These are phyloP conservation scores for Striga asiatica DNA, from an alignment of 257 asterid species.

Conservation along the genomic window DNA sequence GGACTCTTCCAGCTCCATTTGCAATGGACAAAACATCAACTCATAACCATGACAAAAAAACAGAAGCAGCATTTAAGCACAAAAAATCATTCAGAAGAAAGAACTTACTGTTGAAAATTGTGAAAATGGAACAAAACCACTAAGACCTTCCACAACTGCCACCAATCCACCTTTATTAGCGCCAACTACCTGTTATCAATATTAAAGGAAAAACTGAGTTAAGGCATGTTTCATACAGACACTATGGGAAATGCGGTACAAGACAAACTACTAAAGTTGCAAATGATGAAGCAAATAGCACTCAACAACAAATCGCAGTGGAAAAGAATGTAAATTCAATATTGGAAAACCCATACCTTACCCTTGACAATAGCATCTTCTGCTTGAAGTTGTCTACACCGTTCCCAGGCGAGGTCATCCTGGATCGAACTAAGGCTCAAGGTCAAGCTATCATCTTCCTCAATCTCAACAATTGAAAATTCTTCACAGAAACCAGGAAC, in stretches of 20 bases:
- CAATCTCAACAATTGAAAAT: conserved; percentile 60
- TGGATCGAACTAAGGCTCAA: conserved; percentile 79
- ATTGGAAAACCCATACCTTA: conserved; percentile 36
- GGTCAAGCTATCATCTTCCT: conserved; percentile 80
- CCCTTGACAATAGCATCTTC: conserved; percentile 96
- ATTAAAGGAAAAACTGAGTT: not conserved
- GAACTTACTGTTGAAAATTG: conserved; percentile 75
- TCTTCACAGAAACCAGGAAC: conserved; percentile 77
- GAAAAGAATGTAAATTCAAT: not conserved
- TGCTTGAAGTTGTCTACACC: conserved; percentile 92
- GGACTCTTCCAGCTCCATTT: too few relatives aligned
- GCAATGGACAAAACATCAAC: too few relatives aligned
- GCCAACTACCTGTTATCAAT: conserved; percentile 58
- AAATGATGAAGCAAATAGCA: too few relatives aligned
- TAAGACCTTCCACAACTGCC: conserved; percentile 84
- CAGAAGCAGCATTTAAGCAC: not conserved
- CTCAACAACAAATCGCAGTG: too few relatives aligned
- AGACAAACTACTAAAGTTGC: not conserved
- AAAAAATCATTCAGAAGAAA: conserved; percentile 6
- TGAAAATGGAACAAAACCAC: conserved; percentile 92
- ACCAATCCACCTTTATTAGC: conserved; percentile 95
- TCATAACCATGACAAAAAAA: not conserved
- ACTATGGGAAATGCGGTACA: too few relatives aligned
- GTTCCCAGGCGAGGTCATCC: conserved; percentile 91
- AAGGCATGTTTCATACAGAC: too few relatives aligned